Evolutionary conservation across 2,329 filamentous ascomycete genomes (phyloP).

Genomic region (Neonectria hederae): DNA sequence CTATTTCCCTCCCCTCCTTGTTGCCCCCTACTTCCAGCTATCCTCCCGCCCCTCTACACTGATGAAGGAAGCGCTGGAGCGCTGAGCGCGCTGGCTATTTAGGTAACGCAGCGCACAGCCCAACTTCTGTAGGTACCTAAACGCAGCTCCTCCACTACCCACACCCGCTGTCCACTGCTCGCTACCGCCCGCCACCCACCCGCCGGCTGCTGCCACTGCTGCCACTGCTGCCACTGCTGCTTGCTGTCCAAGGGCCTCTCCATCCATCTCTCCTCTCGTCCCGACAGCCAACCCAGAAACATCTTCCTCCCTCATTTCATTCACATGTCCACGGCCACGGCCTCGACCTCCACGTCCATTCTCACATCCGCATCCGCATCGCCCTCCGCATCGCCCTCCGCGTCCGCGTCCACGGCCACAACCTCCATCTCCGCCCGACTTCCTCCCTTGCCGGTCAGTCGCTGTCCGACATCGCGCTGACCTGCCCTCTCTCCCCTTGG

Average conservation of each 20-base stretch:
- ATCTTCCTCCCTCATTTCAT: constrained; percentile 42
- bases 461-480: constrained; percentile 23
- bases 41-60: neutral
- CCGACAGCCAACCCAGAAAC: constrained; percentile 22
- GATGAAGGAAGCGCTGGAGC: neutral
- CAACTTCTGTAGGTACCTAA: constrained; percentile 1
- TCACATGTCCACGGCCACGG: constrained; percentile 40
- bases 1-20: constrained; percentile 4
- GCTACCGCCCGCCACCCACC: constrained; percentile 8
- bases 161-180: constrained; percentile 4
- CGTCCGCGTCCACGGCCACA: constrained; percentile 25
- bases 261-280: constrained; percentile 23
- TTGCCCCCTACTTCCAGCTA: neutral
- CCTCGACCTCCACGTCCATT: constrained; percentile 18
- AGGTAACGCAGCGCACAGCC: neutral
- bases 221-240: neutral
- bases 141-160: neutral
- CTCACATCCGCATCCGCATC: constrained; percentile 25
- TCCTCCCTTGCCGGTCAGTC: constrained; percentile 18
- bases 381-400: constrained; percentile 24
- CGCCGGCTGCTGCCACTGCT: constrained; percentile 1
- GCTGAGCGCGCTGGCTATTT: neutral
- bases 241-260: constrained; percentile 13
- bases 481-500: constrained; percentile 29
- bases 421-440: constrained; percentile 13